phyloP scores from a whole-genome alignment of 176 grass and related monocot species.

The Poa pratensis region DNA sequence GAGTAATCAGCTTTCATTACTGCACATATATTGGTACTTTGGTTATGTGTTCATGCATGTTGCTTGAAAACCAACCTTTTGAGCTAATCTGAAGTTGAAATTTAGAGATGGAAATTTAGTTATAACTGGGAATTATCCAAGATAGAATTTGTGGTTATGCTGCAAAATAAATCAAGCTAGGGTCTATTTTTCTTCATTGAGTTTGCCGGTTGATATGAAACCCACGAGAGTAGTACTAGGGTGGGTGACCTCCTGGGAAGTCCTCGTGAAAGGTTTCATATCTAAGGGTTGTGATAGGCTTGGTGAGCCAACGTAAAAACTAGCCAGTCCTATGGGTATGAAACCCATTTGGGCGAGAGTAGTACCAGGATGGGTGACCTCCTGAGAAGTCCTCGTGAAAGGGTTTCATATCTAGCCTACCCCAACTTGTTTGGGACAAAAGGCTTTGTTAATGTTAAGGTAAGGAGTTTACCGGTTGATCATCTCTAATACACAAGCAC shows the following conservation, averaged over 20 bases:
- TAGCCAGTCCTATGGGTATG: too few relatives aligned
- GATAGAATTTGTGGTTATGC: background rate
- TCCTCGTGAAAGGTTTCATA: too few relatives aligned
- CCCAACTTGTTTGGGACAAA: too few relatives aligned
- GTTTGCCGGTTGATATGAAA: conserved; percentile 12
- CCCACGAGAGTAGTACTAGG: too few relatives aligned
- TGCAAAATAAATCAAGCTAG: conserved; percentile 30
- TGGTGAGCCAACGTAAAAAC: too few relatives aligned
- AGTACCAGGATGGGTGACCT: too few relatives aligned
- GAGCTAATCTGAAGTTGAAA: conserved; percentile 13
- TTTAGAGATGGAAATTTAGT: background rate
- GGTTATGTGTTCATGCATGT: conserved; percentile 16
- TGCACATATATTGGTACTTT: conserved; percentile 25
- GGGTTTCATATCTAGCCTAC: too few relatives aligned
- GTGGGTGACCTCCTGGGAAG: too few relatives aligned
- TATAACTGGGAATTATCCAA: conserved; percentile 16
- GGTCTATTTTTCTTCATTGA: conserved; percentile 13
- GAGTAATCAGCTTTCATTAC: background rate
- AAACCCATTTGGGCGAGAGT: too few relatives aligned
- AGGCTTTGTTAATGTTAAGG: too few relatives aligned
- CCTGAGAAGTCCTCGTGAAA: too few relatives aligned
- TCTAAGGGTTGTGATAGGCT: too few relatives aligned
- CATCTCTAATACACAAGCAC: conserved; percentile 28
- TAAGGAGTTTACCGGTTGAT: conserved; percentile 6
- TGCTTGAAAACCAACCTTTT: background rate